Evolutionary conservation across 805 yeast genomes (phyloP), one percentile per base, ranked within the genome.

Genomic region (Candida peoriensis): DNA sequence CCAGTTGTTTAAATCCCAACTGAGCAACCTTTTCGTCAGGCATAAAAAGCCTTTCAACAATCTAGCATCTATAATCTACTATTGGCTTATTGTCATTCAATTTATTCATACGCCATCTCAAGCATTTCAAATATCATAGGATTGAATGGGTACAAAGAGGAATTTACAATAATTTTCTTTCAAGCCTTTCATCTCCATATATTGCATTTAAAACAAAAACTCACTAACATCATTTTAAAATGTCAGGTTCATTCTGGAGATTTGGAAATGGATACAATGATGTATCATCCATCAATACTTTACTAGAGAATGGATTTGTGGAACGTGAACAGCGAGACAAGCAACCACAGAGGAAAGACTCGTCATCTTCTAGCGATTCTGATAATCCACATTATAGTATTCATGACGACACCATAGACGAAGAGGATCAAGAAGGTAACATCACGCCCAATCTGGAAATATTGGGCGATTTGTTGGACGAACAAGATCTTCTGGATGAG

Each of bases 401-500:
- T 4, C 50, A 48, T 12, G 55, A 48, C 14, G 46, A 46, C 21
- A 44, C 60, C 15, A 56, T 60, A 13, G 62, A 57, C 14, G 49
- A 50, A 3, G 60, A 58, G 23, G 60, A 60, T 12, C 61, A 56
- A 4, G 54, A 45, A 23, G 55, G 50, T n/a, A 54, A 55, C 22
- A 60, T 63, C 53, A 50, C 61, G 52, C 61, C 74, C 58, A 63
- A 66, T 39, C 28, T 67, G 31, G 55, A 51, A 2, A 58, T 65
- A 5, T 57, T 78, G 39, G 76, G 72, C 30, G 81, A 80, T 31
- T 58, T 86, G 29, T 62, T 86, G 41, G 88, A 82, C 52, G 90
- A 84, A 47, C 81, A 76, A 30, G 89, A 81, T 39, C 58, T 86
- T 20, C 64, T 83, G 19, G 83, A 83, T 38, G 93, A 85, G 54